These are phyloP conservation scores for Diaporthe vaccinii DNA, from an alignment of 2,329 filamentous ascomycete species.

Conservation along the genomic window DNA sequence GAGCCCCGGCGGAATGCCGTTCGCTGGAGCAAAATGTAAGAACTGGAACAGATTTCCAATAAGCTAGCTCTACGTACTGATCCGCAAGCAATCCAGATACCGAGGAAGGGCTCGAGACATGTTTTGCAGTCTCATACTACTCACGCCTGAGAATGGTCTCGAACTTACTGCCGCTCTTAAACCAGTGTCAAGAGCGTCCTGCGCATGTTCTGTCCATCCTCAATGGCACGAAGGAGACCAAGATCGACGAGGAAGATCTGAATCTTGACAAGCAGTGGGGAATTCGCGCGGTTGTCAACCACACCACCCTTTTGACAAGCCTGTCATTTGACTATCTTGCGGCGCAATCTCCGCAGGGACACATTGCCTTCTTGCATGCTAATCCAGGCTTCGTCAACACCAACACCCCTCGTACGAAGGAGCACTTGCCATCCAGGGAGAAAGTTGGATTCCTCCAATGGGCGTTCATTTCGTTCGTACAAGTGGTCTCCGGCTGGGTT, in stretches of 20 bases:
- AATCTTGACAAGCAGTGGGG: constrained; percentile 46
- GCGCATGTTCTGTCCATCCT: constrained; percentile 51
- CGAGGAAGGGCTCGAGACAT: constrained; percentile 49
- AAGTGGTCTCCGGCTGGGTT: constrained; percentile 39
- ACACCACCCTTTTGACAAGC: constrained; percentile 48
- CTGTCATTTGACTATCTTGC: constrained; percentile 49
- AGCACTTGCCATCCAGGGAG: constrained; percentile 4
- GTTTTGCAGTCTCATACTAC: constrained; percentile 50
- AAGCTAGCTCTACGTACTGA: background rate
- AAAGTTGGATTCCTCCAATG: constrained; percentile 18
- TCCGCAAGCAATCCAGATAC: constrained; percentile 45
- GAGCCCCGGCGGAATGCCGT: constrained; percentile 45
- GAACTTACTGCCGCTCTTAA: constrained; percentile 51
- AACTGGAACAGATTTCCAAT: background rate
- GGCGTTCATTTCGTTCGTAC: constrained; percentile 37
- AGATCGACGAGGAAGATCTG: constrained; percentile 47
- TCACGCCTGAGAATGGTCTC: constrained; percentile 48
- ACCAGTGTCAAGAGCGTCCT: constrained; percentile 40
- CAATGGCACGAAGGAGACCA: constrained; percentile 48
- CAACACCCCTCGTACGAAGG: constrained; percentile 39
- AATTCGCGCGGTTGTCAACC: constrained; percentile 44
- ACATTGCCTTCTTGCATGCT: constrained; percentile 50
- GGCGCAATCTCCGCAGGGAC: constrained; percentile 35
- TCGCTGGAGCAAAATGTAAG: constrained; percentile 44
- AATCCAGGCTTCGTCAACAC: constrained; percentile 49